A percentile compares a stretch with the other conserved stretches of the same genome.
Evolutionary conservation across 768 basidiomycete species (phyloP).

Genomic region (Leccinum sublutescens): DNA sequence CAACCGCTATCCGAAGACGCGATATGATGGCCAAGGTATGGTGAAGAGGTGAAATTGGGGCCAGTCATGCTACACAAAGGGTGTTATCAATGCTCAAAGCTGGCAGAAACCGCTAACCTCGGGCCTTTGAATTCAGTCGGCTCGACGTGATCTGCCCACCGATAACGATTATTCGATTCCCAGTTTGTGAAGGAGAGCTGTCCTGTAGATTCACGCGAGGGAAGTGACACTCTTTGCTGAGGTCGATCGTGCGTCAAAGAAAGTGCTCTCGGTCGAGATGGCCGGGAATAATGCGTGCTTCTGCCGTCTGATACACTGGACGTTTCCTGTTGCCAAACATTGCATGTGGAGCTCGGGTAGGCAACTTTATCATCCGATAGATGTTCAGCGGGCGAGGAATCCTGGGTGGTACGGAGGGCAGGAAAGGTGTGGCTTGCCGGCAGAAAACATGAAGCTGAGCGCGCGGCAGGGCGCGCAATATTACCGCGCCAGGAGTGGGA

Average conservation of each 20-base stretch:
- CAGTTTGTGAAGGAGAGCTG: slow-evolving; percentile 27
- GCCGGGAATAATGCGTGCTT: slow-evolving; percentile 6
- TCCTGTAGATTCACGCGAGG: slow-evolving; percentile 30
- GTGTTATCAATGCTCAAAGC: slow-evolving; percentile 5
- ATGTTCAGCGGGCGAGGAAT: not conserved
- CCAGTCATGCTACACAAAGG: slow-evolving; percentile 12
- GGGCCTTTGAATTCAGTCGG: slow-evolving; percentile 12
- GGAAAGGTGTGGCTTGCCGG: slow-evolving; percentile 18
- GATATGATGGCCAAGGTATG: slow-evolving; percentile 11
- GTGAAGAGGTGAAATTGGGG: slow-evolving; percentile 11
- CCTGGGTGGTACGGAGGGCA: slow-evolving; percentile 5
- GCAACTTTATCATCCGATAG: not conserved
- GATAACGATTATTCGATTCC: slow-evolving; percentile 24
- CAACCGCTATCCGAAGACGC: slow-evolving; percentile 20
- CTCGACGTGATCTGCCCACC: slow-evolving; percentile 19
- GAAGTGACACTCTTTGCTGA: slow-evolving; percentile 14
- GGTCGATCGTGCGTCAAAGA: slow-evolving; percentile 30
- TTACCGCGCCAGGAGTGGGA: slow-evolving; percentile 24
- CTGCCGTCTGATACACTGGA: slow-evolving; percentile 1
- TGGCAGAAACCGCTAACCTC: slow-evolving; percentile 13
- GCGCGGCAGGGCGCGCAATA: slow-evolving; percentile 1
- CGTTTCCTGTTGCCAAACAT: slow-evolving; percentile 17
- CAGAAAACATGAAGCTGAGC: slow-evolving; percentile 16
- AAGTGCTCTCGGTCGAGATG: slow-evolving; percentile 29
- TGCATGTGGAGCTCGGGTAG: slow-evolving; percentile 1